Base-by-base conservation (phyloP, 306 rosid genomes). In the Rosa persica region DNA sequence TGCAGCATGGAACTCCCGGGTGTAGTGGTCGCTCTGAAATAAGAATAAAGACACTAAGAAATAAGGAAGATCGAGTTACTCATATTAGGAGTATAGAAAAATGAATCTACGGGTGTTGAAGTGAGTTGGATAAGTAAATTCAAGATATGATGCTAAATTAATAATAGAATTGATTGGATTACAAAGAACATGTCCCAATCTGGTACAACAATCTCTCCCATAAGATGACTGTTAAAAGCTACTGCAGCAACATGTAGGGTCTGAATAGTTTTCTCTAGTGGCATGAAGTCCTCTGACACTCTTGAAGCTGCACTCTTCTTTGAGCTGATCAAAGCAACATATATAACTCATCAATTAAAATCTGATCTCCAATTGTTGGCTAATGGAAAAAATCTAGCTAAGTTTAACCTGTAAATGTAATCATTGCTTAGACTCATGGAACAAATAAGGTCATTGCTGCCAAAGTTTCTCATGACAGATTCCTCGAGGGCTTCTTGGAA, bases 101-200 rank as follows among this genome's bases (percentile, higher is more conserved):
- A 58, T 22, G 15, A 58, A 58, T 58, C 65, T n/a, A 58, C 12
- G 36, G 15, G 0, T n/a, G 5, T 58, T 8, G 65, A 11, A 22
- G 34, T 23, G 10, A 58, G 15, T 19, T 67, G 71, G 70, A 38
- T 8, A 19, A 40, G 51, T 10, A 68, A 42, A 42, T 42, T 52
- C 52, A 68, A 68, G 10, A 20, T 68, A 40, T 40, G 49, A 15
- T 55, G 61, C 27, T 55, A 22, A 15, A 49, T n/a, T n/a, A n/a
- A n/a, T 15, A 34, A n/a, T 23, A 23, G n/a, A 49, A 40, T 20
- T 19, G 43, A 65, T 74, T 23, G 65, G 34, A 85, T 86, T 82
- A 92, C 97, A 9, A 88, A 91, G 79, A 90, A 90, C 97, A 84
- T 88, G 86, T 93, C 96, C 96, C 94, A 90, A 75, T 93, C 96